These are phyloP conservation scores for Suillus hirtellus DNA, from an alignment of 768 basidiomycete species.

Conservation along the genomic window DNA sequence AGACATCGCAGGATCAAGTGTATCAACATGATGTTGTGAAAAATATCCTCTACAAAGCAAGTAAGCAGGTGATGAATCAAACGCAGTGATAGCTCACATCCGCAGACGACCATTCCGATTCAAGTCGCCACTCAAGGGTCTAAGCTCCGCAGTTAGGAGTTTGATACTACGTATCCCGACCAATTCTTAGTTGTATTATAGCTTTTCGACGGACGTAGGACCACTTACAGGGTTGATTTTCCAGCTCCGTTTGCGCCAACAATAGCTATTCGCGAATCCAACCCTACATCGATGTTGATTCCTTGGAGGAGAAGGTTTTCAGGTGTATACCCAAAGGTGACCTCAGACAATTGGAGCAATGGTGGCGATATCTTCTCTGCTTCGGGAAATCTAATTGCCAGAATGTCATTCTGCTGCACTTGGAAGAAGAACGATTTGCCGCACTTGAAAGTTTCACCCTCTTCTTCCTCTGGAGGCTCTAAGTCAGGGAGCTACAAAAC, in stretches of 20 bases:
- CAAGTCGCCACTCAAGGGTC: slow-evolving; percentile 74
- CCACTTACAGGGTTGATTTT: slow-evolving; percentile 86
- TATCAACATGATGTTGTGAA: slow-evolving; percentile 96
- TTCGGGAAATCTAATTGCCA: slow-evolving; percentile 74
- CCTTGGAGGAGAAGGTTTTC: slow-evolving; percentile 76
- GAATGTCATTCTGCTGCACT: slow-evolving; percentile 6
- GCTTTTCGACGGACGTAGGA: slow-evolving; percentile 8
- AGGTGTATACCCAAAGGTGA: slow-evolving; percentile 82
- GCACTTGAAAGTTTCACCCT: slow-evolving; percentile 89
- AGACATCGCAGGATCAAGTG: slow-evolving; percentile 78
- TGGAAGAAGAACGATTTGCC: slow-evolving; percentile 13
- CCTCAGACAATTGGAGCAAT: slow-evolving; percentile 86
- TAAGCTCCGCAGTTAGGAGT: slow-evolving; percentile 81
- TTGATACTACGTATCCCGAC: slow-evolving; percentile 66
- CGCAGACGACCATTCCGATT: slow-evolving; percentile 90
- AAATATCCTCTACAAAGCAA: slow-evolving; percentile 69
- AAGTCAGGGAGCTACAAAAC: slow-evolving; percentile 77
- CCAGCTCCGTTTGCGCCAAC: slow-evolving; percentile 96
- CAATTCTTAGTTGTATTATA: neutral
- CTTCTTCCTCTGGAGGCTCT: slow-evolving; percentile 89
- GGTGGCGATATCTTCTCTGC: slow-evolving; percentile 98
- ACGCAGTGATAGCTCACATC: slow-evolving; percentile 53
- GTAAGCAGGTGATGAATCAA: slow-evolving; percentile 10
- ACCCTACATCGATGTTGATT: slow-evolving; percentile 86
- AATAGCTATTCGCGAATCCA: slow-evolving; percentile 94